Evolutionary conservation across 495 filamentous ascomycete genomes (phyloP).

Genomic region (Oidiodendron maius): DNA sequence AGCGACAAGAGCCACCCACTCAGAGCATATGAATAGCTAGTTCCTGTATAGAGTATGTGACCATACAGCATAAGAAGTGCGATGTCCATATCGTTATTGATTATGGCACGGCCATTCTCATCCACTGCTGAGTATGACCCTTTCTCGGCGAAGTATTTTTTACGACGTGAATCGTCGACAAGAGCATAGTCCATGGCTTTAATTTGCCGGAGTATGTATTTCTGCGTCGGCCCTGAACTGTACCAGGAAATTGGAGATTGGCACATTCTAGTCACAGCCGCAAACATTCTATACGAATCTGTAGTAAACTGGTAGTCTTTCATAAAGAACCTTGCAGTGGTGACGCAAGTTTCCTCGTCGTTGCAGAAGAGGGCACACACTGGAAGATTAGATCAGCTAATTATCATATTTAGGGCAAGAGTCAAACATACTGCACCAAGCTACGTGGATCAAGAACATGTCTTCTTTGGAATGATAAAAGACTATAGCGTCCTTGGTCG

Average conservation of each 20-base stretch:
- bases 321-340: slow-evolving; percentile 74
- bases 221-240: slow-evolving; percentile 61
- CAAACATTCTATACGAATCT: slow-evolving; percentile 78
- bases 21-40: slow-evolving; percentile 73
- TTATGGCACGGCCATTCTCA: slow-evolving; percentile 37
- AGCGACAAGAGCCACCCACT: slow-evolving; percentile 36
- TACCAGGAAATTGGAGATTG: slow-evolving; percentile 53
- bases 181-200: slow-evolving; percentile 75
- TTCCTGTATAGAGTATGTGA: slow-evolving; percentile 74
- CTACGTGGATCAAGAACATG: slow-evolving; percentile 69
- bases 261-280: slow-evolving; percentile 60
- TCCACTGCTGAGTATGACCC: slow-evolving; percentile 45
- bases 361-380: slow-evolving; percentile 75
- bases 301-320: slow-evolving; percentile 77
- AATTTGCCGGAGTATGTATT: slow-evolving; percentile 84
- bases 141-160: slow-evolving; percentile 30
- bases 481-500: slow-evolving; percentile 68
- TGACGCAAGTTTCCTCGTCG: slow-evolving; percentile 72
- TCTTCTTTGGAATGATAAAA: slow-evolving; percentile 64
- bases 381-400: slow-evolving; percentile 25
- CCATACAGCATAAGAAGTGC: slow-evolving; percentile 82
- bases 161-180: slow-evolving; percentile 19
- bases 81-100: slow-evolving; percentile 55
- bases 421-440: slow-evolving; percentile 59
- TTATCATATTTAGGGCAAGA: not conserved